Percentiles rank a stretch among this genome's conserved stretches.
phyloP scores from a whole-genome alignment of 139 green algal species.

The Prasinococcaceae sp. region DNA sequence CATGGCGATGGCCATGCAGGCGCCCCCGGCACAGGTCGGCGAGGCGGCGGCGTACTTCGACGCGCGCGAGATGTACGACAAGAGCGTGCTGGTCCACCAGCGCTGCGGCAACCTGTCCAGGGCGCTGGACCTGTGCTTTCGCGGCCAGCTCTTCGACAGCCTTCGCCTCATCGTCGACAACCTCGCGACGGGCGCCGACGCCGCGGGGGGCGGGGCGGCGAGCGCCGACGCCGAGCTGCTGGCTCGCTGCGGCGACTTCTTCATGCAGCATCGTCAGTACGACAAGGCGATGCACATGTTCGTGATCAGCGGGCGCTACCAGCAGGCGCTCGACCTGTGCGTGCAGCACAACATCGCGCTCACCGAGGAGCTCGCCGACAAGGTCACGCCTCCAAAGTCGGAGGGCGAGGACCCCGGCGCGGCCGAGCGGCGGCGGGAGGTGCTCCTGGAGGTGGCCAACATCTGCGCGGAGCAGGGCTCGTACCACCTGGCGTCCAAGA shows the following conservation, averaged over 20 bases:
- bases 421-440: constrained; percentile 26
- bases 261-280: constrained; percentile 38
- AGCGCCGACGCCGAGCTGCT: constrained; percentile 10
- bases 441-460: constrained; percentile 46
- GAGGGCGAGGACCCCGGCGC: neutral
- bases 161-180: constrained; percentile 46
- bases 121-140: constrained; percentile 56
- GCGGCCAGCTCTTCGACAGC: constrained; percentile 37
- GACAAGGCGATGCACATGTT: constrained; percentile 42
- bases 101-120: constrained; percentile 13
- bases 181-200: neutral
- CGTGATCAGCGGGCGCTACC: constrained; percentile 19
- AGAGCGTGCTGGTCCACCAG: constrained; percentile 41
- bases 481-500: constrained; percentile 67
- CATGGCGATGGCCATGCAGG: constrained; percentile 24
- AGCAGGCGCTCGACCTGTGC: constrained; percentile 45
- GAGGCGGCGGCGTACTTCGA: constrained; percentile 39
- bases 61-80: constrained; percentile 35
- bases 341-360: constrained; percentile 45
- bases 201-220: neutral
- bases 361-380: constrained; percentile 58
- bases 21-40: constrained; percentile 27
- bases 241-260: constrained; percentile 44
- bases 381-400: constrained; percentile 44
- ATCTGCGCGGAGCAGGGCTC: constrained; percentile 47